Base-by-base conservation (phyloP, 495 filamentous ascomycete species). In the Aspergillus sclerotioniger region DNA sequence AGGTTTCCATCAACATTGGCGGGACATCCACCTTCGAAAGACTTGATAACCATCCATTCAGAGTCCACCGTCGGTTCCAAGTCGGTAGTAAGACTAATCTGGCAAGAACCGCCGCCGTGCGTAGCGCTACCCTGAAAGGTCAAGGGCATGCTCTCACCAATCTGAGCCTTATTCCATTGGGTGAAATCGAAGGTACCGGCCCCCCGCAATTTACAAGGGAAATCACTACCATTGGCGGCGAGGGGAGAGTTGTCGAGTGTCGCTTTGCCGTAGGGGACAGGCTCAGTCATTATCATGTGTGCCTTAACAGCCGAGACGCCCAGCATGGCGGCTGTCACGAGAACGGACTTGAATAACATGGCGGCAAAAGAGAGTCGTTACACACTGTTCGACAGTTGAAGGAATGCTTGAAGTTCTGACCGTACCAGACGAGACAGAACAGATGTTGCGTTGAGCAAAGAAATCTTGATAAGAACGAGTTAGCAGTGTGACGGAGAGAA, bases 61-160 rank as follows among this genome's bases (percentile, higher is more conserved):
- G 73, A 70, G 43, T 65, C 52, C 63, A 79, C 80, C 7, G 77
- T 75, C 41, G 84, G 86, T 61, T 79, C 62, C 53, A 76, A 77
- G 59, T 95, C 91, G 56, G 86, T 87, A 29, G 91, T 92, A 68
- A 96, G 74, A 35, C 84, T 87, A 61, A 97, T 73, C 70, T 97
- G 92, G 75, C 92, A 96, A 16, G 89, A 92, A 19, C 92, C 92
- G 51, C 92, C 92, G 49, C 91, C 92, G 67, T 97, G 92, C 12
- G 84, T 83, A 4, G 92, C 92, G 57, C 67, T 67, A 25, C 77
- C 77, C 7, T 60, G 35, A 53, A 79, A 74, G 28, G 60, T 61
- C 43, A 79, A 48, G 1, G 56, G 21, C 44, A 70, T 64, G 10
- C 35, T 8, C 29, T 66, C 58, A 25, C 77, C 76, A 31, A 70